Conservation (phyloP, 768 basidiomycete species). For the Boletus rubescentipes region DNA sequence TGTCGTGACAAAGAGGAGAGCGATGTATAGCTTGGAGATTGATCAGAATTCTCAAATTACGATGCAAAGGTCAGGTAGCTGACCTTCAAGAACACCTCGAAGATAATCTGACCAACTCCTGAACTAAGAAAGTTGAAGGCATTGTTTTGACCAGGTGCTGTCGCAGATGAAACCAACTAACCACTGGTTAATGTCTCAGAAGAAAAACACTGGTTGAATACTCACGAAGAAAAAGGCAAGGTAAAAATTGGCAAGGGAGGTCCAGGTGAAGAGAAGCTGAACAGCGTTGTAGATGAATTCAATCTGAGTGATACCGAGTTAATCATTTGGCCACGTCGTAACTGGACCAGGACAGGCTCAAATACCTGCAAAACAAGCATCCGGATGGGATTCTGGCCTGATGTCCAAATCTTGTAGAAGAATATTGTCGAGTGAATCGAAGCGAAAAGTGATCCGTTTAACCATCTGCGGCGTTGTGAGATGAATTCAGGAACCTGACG, state of each 20-base stretch:
- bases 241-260: conserved; percentile 89
- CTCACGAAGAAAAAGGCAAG: conserved; percentile 91
- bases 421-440: conserved; percentile 91
- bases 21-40: conserved; percentile 66
- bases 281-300: conserved; percentile 92
- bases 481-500: conserved; percentile 85
- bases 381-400: conserved; percentile 86
- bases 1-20: conserved; percentile 74
- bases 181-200: conserved; percentile 21
- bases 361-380: conserved; percentile 66
- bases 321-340: neutral
- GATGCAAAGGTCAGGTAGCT: conserved; percentile 8
- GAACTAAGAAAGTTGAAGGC: conserved; percentile 82
- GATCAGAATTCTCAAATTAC: conserved; percentile 23
- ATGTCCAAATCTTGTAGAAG: conserved; percentile 85
- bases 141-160: conserved; percentile 48
- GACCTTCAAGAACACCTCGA: conserved; percentile 72
- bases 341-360: neutral
- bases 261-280: conserved; percentile 93
- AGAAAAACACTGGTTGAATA: conserved; percentile 22
- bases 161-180: conserved; percentile 82
- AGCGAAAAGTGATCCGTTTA: conserved; percentile 90
- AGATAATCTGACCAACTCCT: conserved; percentile 69
- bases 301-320: conserved; percentile 41
- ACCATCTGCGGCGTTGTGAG: conserved; percentile 87